Conservation (phyloP, 768 basidiomycete genomes). For the Russula lepida region DNA sequence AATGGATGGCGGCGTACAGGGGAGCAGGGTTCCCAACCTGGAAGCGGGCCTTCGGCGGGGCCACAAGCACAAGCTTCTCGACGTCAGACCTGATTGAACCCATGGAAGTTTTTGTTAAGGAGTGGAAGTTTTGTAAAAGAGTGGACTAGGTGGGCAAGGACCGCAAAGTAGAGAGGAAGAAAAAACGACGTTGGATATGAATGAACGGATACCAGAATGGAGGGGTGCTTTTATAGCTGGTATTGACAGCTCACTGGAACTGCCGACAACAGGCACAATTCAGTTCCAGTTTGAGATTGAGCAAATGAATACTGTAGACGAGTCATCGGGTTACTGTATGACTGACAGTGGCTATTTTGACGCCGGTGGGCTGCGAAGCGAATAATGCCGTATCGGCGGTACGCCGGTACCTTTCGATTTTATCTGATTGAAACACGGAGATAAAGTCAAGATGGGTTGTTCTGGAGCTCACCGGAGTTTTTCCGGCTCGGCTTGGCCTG, state of each 20-base stretch:
- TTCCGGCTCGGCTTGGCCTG: too few species aligned
- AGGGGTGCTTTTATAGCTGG: neutral
- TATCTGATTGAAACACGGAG: too few species aligned
- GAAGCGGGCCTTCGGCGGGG: conserved; percentile 14
- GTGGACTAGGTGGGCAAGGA: neutral
- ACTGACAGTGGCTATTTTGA: too few species aligned
- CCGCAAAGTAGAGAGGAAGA: neutral
- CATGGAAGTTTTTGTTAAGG: neutral
- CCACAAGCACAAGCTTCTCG: conserved; percentile 28
- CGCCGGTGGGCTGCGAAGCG: too few species aligned
- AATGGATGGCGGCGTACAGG: conserved; percentile 32
- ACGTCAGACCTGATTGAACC: conserved; percentile 29
- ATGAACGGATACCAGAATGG: neutral
- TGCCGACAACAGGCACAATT: too few species aligned
- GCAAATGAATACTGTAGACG: too few species aligned
- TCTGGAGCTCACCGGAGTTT: too few species aligned
- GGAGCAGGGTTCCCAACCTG: conserved; percentile 54
- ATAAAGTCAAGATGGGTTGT: too few species aligned
- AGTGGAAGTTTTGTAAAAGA: neutral
- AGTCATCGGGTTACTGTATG: too few species aligned
- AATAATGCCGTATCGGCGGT: too few species aligned
- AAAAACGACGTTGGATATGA: neutral
- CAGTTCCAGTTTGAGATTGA: too few species aligned
- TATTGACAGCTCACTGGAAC: neutral
- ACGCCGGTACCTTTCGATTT: too few species aligned